Base-by-base conservation (phyloP, 257 asterid species). In the Plantago ovata region DNA sequence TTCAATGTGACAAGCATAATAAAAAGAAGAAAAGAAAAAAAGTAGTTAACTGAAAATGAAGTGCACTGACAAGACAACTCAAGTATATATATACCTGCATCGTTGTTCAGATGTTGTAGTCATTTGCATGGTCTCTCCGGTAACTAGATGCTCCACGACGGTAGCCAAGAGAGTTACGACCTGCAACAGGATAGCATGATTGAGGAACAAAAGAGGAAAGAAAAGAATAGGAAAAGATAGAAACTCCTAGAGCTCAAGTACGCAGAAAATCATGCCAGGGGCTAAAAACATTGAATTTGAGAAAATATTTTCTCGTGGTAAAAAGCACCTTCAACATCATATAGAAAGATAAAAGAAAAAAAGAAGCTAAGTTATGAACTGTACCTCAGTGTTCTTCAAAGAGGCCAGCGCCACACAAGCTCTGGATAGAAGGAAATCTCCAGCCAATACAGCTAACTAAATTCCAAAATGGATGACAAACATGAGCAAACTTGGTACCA, bases 41-140 rank as follows among this genome's bases (percentile, higher is more conserved):
- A 59, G n/a, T n/a, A n/a, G n/a, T n/a, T n/a, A n/a, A n/a, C n/a
- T n/a, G n/a, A n/a, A n/a, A n/a, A n/a, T n/a, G 18, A 2, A 3
- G 50, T 7, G 21, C 49, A 44, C 11, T 11, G 38, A 49, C 18
- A 51, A 53, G 36, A 16, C 23, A 45, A 53, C 58, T 62, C 9
- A 48, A 19, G 28, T 16, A 58, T 67, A 59, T 16, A 58, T 67
- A 59, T 76, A 93, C 98, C 95, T 86, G 84, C 88, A 83, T 58
- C 97, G 94, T 75, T 93, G 81, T 45, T 88, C 95, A 63, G 91
- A 76, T 60, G 94, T 52, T 36, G 85, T 82, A 1, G 95, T 73
- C 97, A 93, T 86, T 73, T 88, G 98, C 98, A 93, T 93, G 39
- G 95, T 88, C 81, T 93, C 98, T 7, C 98, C 98, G 3, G 98